Evolutionary conservation across 2,329 filamentous ascomycete genomes (phyloP), one percentile per base, ranked within the genome.

Genomic region (Aspergillus puulaauensis): DNA sequence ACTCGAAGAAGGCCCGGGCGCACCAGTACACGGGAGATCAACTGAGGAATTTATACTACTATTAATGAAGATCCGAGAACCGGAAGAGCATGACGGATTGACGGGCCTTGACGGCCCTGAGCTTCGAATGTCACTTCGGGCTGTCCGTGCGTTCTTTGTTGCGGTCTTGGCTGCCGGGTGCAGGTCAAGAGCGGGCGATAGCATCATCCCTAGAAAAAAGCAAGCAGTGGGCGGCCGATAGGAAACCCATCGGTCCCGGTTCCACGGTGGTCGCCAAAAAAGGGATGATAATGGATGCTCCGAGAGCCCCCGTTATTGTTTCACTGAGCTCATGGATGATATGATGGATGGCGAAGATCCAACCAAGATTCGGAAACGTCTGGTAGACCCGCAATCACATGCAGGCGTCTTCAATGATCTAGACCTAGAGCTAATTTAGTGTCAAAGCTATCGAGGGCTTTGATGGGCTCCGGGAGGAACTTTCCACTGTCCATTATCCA

Each of bases 331-430:
- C 35, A 37, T 45, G 24, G 15, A 27, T 52, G 27, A 49, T 27
- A 45, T 45, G 40, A 21, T 39, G 53, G 27, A 45, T 24, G 19
- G 23, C 27, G 35, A 23, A 33, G 45, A 47, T 24, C 43, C 37
- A 37, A 44, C 27, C 27, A 48, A 41, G 47, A 58, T 41, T 54
- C 52, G 47, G 52, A 44, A 55, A 45, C 27, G 58, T 49, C 57
- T 57, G 33, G 44, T 49, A 52, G 70, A 72, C 69, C 70, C 70
- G 63, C 70, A 64, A 69, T 72, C 70, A 72, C 69, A 72, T 72
- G 70, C 62, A 37, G 47, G 8, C 15, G 23, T 35, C 2, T 44
- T 12, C 31, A 24, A 19, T 21, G 52, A 44, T 54, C 52, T 47
- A 41, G 52, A 54, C 52, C 39, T 14, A 8, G 44, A 46, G 47